phyloP scores from a whole-genome alignment of 371 early-diverging fungal genomes.

The Nematocida sp. region DNA sequence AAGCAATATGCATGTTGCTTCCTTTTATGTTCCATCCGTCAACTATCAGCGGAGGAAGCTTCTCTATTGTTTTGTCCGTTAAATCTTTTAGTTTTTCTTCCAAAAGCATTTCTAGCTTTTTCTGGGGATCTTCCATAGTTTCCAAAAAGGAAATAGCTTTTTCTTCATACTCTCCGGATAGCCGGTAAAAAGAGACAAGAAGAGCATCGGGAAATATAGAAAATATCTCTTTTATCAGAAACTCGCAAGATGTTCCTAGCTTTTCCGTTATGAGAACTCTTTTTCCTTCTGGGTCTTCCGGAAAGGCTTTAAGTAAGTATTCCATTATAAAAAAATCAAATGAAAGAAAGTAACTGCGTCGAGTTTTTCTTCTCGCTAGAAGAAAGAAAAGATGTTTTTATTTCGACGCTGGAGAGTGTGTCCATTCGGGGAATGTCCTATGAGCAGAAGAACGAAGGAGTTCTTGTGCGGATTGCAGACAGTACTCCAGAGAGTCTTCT shows the following conservation, averaged over 20 bases:
- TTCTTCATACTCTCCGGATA: slow-evolving; percentile 17
- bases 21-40: slow-evolving; percentile 26
- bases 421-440: slow-evolving; percentile 2
- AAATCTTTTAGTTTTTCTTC: not conserved
- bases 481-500: not conserved
- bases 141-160: not conserved
- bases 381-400: not conserved
- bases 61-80: too few relatives aligned
- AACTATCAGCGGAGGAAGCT: slow-evolving; percentile 14
- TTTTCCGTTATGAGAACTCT: slow-evolving; percentile 21
- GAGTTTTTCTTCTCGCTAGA: not conserved
- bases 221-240: slow-evolving; percentile 12
- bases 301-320: slow-evolving; percentile 13
- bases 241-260: slow-evolving; percentile 1
- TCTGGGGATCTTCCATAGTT: not conserved
- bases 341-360: slow-evolving; percentile 1
- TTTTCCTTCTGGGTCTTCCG: slow-evolving; percentile 2
- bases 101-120: not conserved
- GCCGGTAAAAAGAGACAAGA: slow-evolving; percentile 14
- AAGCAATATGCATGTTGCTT: too few relatives aligned
- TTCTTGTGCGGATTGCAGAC: not conserved
- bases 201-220: not conserved
- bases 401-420: not conserved
- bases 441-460: not conserved
- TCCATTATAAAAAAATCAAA: slow-evolving; percentile 45